These are phyloP conservation scores for Arthroderma sp. DNA, from an alignment of 2,329 filamentous ascomycete species.

Conservation along the genomic window DNA sequence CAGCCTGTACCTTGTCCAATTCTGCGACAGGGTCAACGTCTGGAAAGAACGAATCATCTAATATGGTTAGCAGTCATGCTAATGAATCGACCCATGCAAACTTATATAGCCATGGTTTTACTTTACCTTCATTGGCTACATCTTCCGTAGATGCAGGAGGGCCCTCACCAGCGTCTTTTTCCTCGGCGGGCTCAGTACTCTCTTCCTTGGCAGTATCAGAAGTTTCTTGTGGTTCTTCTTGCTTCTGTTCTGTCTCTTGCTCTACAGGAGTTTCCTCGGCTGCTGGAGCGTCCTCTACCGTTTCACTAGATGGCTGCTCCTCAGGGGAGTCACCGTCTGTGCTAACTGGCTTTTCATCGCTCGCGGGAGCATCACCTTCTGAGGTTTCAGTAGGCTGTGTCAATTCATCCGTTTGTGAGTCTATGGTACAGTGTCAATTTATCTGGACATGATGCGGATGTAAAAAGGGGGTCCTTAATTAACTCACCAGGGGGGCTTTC, in stretches of 20 bases:
- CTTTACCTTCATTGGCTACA: conserved; percentile 4
- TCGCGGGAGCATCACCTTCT: background rate
- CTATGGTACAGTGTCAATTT: background rate
- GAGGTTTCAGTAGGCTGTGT: background rate
- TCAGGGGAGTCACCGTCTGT: too few relatives aligned
- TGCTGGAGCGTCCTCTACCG: background rate
- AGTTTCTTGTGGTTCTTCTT: background rate
- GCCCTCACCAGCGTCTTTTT: background rate
- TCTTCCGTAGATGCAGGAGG: conserved; percentile 1
- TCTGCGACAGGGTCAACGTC: conserved; percentile 7
- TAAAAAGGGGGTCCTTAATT: background rate
- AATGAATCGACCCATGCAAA: background rate
- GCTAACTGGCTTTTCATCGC: background rate
- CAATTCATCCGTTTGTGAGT: background rate
- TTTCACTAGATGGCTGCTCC: too few relatives aligned
- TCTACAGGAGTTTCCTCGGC: background rate
- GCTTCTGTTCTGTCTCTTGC: background rate
- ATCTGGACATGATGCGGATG: background rate
- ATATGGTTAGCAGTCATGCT: conserved; percentile 1
- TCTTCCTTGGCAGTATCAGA: background rate
- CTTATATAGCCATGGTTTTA: background rate
- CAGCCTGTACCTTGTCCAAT: conserved; percentile 10
- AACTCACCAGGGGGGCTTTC: conserved; percentile 7
- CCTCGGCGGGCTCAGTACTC: background rate
- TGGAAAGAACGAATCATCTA: conserved; percentile 5